Conservation (phyloP, 2,329 filamentous ascomycete species). For the Rhinocladiella mackenziei region DNA sequence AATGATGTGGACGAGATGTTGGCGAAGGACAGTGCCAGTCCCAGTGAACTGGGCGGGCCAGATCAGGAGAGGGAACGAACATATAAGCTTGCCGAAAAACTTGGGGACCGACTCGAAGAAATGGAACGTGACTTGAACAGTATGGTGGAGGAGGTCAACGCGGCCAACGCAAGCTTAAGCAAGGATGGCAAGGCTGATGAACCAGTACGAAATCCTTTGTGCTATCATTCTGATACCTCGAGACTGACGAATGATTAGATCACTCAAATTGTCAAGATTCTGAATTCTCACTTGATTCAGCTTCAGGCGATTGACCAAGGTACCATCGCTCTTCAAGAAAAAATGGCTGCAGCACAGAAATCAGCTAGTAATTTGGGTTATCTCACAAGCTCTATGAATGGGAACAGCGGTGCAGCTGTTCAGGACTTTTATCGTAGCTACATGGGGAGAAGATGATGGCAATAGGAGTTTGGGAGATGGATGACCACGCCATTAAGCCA, state of each 20-base stretch:
- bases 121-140: constrained; percentile 88
- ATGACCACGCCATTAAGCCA: no score
- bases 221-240: constrained; percentile 17
- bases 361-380: constrained; percentile 45
- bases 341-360: constrained; percentile 79
- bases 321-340: constrained; percentile 72
- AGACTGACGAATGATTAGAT: constrained; percentile 52
- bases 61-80: constrained; percentile 95
- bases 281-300: constrained; percentile 88
- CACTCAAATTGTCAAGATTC: constrained; percentile 89
- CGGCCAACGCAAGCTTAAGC: constrained; percentile 80
- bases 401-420: constrained; percentile 62
- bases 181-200: constrained; percentile 86
- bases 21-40: constrained; percentile 48
- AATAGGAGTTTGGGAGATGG: constrained; percentile 3
- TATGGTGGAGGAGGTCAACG: constrained; percentile 98
- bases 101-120: constrained; percentile 84
- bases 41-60: constrained; percentile 74
- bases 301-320: constrained; percentile 91
- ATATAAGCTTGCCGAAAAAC: constrained; percentile 88
- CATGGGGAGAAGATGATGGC: constrained; percentile 63
- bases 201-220: constrained; percentile 58
- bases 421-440: constrained; percentile 92
- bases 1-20: constrained; percentile 86
- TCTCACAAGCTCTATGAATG: constrained; percentile 41